phyloP scores from a whole-genome alignment of 495 filamentous ascomycete species.

The Aspergillus carlsbadensis region DNA sequence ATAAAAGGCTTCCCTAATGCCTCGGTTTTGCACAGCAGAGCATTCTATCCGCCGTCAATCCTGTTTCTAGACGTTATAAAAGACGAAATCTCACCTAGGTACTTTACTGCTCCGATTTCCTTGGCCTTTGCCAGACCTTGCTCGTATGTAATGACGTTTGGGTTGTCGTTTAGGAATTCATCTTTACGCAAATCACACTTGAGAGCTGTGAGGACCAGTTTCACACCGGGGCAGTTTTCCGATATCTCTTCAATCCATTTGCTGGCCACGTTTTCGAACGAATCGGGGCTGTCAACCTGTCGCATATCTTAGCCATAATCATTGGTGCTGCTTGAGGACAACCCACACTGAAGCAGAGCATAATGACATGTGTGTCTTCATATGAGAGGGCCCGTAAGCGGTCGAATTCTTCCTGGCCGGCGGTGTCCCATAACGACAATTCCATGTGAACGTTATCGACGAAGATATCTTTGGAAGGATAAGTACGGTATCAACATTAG shows the following conservation, averaged over 20 bases:
- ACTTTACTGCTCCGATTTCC: conserved; percentile 82
- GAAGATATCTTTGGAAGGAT: conserved; percentile 73
- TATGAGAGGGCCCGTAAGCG: conserved; percentile 92
- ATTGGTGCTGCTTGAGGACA: neutral
- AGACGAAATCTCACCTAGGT: conserved; percentile 62
- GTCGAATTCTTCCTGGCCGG: conserved; percentile 99
- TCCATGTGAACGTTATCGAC: conserved; percentile 97
- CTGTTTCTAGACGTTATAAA: neutral
- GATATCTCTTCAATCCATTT: conserved; percentile 98
- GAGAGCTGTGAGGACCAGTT: conserved; percentile 90
- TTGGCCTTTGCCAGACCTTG: conserved; percentile 91
- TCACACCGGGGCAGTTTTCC: conserved; percentile 93
- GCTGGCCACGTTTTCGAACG: conserved; percentile 94
- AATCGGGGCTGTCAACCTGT: conserved; percentile 87
- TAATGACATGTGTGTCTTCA: conserved; percentile 96
- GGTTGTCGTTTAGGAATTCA: conserved; percentile 57
- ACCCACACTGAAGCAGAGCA: conserved; percentile 90
- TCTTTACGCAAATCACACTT: conserved; percentile 93
- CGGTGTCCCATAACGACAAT: conserved; percentile 96
- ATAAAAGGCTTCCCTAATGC: conserved; percentile 97
- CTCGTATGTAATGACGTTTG: conserved; percentile 80
- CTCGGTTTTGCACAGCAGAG: conserved; percentile 94
- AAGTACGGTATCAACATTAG: neutral
- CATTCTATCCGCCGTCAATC: conserved; percentile 59
- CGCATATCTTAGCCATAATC: conserved; percentile 13